Evolutionary conservation across 768 basidiomycete genomes (phyloP), one percentile per base, ranked within the genome.

Genomic region (Tremella fuciformis): DNA sequence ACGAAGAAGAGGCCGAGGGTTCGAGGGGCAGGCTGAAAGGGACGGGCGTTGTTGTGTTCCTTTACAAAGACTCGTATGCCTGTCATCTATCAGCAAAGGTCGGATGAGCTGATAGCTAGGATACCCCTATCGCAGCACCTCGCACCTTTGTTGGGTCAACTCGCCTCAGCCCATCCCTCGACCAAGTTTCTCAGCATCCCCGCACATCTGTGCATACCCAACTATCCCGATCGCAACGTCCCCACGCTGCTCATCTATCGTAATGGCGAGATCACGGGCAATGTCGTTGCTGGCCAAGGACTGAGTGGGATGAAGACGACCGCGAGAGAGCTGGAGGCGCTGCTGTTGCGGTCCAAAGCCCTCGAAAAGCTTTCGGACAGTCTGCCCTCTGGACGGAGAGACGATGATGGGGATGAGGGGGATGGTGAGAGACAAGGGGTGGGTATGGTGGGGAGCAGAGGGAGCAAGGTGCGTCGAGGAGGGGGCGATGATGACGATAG

Each of bases 181-280:
- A 89, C 92, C 11, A 98, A 98, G 79, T 96, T 99, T 66, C 88
- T 97, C 60, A 91, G 89, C 11, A 98, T 98, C 67, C 85, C 92
- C 2, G 91, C 92, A 38, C 84, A 89, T 78, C 91, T 91, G 77
- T 94, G 91, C 79, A 96, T 99, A 67, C 86, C 89, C n/a, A 87
- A 97, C 77, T 85, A 98, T 37, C 94, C 93, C 13, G 96, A 97
- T 67, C 81, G 84, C 38, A 85, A 91, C 52, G 78, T 91, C 40
- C 96, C 96, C 1, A 98, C 94, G 82, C 79, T 98, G 57, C 85
- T 99, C 64, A 79, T 94, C 26, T 98, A 99, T 78, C 85, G 88
- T 47, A 87, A 87, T 65, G 96, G 96, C n/a, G 88, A 92, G 44
- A 87, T 98, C 34, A 80, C 83, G 48, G 87, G 88, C 62, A 91